Evolutionary conservation across 2,329 filamentous ascomycete species (phyloP), one percentile per base, ranked within the genome.

Genomic region (Xylaria arbuscula): DNA sequence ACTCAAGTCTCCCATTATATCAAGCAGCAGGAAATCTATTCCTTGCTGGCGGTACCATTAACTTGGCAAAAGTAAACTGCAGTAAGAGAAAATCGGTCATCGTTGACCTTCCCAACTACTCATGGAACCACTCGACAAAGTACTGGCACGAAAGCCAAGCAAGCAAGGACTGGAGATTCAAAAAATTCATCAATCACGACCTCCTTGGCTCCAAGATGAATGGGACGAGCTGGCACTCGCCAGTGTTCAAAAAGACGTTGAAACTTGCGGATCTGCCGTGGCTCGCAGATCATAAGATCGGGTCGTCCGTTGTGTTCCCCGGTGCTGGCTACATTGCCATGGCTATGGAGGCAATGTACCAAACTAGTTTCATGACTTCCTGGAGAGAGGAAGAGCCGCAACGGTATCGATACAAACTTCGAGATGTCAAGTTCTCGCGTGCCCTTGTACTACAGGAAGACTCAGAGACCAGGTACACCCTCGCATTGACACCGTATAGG

Each of bases 251-350:
- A 6, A 67, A 72, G 2, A 9, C 1, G 0, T 42, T 76, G 3
- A 62, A 54, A 3, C 6, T 76, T 1, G 47, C 11, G 9, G 53
- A 74, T 11, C 40, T 75, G 0, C 78, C 85, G n/a, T 85, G 84
- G 67, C 78, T 84, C 1, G 73, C 78, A 13, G 83, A 85, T 69
- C 84, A 85, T 75, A 70, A 72, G 24, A 80, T 85, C 76, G 82
- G 83, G n/a, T 78, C 76, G 57, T 75, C 83, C 24, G 78, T 80
- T 40, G 73, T 85, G 59, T 79, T 83, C 36, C 80, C 83, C 36
- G 82, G 76, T 1, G 75, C 79, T 3, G 83, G 79, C 1, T 76
- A 74, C n/a, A 72, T 79, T 0, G 74, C 80, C 1, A 78, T 83
- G 73, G 77, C 72, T 0, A 2, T 77, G 0, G 78, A 78, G 58